phyloP scores from a whole-genome alignment of 2,329 filamentous ascomycete species.

The Hypomyces perniciosus region DNA sequence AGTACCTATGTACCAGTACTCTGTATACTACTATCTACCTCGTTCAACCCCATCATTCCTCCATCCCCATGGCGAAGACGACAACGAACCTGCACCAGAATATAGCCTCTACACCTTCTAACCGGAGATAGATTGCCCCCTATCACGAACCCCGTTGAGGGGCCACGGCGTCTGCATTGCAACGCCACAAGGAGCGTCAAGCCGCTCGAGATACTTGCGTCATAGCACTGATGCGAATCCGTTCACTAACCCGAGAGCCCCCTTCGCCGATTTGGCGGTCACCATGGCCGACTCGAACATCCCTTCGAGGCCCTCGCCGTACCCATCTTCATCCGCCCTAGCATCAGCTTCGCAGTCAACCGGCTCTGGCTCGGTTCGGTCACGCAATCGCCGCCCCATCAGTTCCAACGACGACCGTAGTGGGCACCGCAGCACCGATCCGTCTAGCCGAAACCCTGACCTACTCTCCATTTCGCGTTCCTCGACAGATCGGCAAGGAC shows the following conservation, averaged over 20 bases:
- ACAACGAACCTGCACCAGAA: too few relatives aligned
- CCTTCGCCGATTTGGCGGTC: constrained; percentile 27
- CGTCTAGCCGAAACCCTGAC: not conserved
- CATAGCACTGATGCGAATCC: constrained; percentile 28
- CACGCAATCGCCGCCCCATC: constrained; percentile 45
- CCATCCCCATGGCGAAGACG: too few relatives aligned
- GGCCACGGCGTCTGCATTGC: too few relatives aligned
- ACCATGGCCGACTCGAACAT: constrained; percentile 32
- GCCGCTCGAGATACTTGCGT: constrained; percentile 1
- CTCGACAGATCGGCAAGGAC: not conserved
- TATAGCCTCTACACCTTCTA: too few relatives aligned
- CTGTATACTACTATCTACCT: too few relatives aligned
- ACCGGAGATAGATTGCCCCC: too few relatives aligned
- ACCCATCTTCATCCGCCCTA: constrained; percentile 42
- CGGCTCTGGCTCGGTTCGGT: constrained; percentile 36
- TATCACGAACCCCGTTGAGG: too few relatives aligned
- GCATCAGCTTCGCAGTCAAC: constrained; percentile 36
- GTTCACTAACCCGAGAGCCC: constrained; percentile 22
- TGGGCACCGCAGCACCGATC: not conserved
- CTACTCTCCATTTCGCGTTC: not conserved
- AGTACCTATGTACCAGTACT: too few relatives aligned
- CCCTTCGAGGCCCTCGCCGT: constrained; percentile 27
- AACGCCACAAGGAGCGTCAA: constrained; percentile 2
- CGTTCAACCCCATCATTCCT: too few relatives aligned
- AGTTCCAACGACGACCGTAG: constrained; percentile 20